Evolutionary conservation across 495 filamentous ascomycete species (phyloP).

Genomic region (Aspergillus campestris): DNA sequence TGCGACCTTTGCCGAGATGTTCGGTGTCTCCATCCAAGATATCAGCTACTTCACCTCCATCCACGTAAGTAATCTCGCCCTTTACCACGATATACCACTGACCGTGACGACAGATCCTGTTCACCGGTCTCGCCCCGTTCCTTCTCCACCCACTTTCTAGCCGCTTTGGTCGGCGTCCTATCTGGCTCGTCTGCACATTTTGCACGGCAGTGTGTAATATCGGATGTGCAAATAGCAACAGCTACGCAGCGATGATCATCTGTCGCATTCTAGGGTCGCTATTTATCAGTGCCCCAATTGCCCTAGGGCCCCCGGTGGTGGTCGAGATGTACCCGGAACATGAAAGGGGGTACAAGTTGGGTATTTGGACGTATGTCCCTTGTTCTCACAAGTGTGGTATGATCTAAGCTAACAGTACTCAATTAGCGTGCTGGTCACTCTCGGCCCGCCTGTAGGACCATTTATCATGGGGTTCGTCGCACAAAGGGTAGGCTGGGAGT

Average conservation of each 20-base stretch:
- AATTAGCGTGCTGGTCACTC: slow-evolving; percentile 34
- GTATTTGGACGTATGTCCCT: slow-evolving; percentile 25
- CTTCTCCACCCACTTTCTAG: slow-evolving; percentile 43
- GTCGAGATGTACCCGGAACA: slow-evolving; percentile 39
- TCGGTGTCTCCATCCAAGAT: not conserved
- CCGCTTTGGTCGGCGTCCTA: slow-evolving; percentile 43
- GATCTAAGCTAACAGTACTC: too few species aligned
- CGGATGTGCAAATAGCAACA: slow-evolving; percentile 35
- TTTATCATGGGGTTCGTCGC: slow-evolving; percentile 44
- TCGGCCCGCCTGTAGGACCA: slow-evolving; percentile 43
- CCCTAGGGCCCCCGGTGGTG: slow-evolving; percentile 35
- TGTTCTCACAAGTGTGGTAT: too few species aligned
- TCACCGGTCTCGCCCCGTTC: slow-evolving; percentile 35
- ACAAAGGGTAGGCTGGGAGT: slow-evolving; percentile 32
- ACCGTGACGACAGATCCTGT: not conserved
- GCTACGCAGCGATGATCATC: slow-evolving; percentile 32
- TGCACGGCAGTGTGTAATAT: slow-evolving; percentile 39
- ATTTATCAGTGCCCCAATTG: slow-evolving; percentile 42
- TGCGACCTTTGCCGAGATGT: not conserved
- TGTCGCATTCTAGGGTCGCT: slow-evolving; percentile 40
- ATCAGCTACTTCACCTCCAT: slow-evolving; percentile 1
- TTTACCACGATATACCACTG: slow-evolving; percentile 4
- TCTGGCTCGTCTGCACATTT: slow-evolving; percentile 41
- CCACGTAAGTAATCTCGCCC: not conserved
- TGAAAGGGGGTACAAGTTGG: slow-evolving; percentile 38